Evolutionary conservation across 345 rosid species (phyloP).

Genomic region (Sisymbrium irio): DNA sequence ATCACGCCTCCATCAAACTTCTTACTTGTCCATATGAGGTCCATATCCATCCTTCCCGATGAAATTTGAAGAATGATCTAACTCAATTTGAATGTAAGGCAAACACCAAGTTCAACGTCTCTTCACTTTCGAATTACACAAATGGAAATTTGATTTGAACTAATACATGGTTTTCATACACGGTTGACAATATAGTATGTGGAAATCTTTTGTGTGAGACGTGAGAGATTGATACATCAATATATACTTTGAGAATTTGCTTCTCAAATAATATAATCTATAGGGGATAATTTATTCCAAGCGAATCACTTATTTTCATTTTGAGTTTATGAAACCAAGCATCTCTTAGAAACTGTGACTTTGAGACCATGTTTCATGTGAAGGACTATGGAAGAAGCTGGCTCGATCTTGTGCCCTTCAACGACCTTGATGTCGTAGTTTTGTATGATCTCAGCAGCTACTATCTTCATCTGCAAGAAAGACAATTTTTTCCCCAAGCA

Average conservation of each 20-base stretch:
- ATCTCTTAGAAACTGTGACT: constrained; percentile 16
- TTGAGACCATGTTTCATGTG: constrained; percentile 31
- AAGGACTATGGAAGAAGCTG: constrained; percentile 13
- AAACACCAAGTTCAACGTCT: not conserved
- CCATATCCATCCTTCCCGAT: too few relatives aligned
- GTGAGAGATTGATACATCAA: not conserved
- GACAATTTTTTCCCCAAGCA: constrained; percentile 27
- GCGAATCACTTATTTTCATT: not conserved
- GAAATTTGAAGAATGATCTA: not conserved
- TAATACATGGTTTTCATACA: not conserved
- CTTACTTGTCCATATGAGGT: too few relatives aligned
- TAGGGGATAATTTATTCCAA: not conserved
- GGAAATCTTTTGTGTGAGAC: not conserved
- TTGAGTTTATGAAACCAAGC: constrained; percentile 6
- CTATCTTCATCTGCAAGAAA: constrained; percentile 27
- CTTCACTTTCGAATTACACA: not conserved
- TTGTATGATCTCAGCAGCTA: constrained; percentile 10
- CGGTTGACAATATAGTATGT: not conserved
- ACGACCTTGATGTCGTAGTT: constrained; percentile 21
- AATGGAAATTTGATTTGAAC: not conserved
- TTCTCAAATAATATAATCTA: not conserved
- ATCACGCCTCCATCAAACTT: too few relatives aligned
- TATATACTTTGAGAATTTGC: not conserved
- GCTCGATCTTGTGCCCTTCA: constrained; percentile 20
- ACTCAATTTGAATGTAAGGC: not conserved